These are phyloP conservation scores for Malassezia nana DNA, from an alignment of 1,284 basidiomycete genomes.

Conservation along the genomic window DNA sequence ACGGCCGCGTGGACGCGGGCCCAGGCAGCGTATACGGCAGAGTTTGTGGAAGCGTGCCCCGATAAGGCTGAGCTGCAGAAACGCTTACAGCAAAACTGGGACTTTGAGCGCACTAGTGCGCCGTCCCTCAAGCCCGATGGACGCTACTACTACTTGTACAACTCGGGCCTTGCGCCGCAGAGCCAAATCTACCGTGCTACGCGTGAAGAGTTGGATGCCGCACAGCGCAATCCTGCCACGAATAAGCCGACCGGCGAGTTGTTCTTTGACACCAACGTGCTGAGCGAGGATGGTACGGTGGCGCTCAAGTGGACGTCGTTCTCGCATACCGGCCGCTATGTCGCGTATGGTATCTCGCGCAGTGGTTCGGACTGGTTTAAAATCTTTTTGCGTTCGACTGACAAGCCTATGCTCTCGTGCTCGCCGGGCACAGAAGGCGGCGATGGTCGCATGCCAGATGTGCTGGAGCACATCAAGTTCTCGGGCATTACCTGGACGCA, in stretches of 20 bases:
- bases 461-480: slow-evolving; percentile 41
- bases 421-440: slow-evolving; percentile 27
- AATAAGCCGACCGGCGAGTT: slow-evolving; percentile 32
- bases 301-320: slow-evolving; percentile 35
- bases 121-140: slow-evolving; percentile 39
- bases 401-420: slow-evolving; percentile 29
- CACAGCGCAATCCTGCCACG: slow-evolving; percentile 19
- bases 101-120: slow-evolving; percentile 39
- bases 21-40: slow-evolving; percentile 34
- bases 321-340: slow-evolving; percentile 36
- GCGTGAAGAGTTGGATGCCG: slow-evolving; percentile 24
- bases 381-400: slow-evolving; percentile 37
- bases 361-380: slow-evolving; percentile 43
- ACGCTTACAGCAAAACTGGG: slow-evolving; percentile 35
- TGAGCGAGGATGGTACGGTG: slow-evolving; percentile 40
- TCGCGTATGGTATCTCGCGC: slow-evolving; percentile 42
- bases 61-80: slow-evolving; percentile 34
- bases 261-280: slow-evolving; percentile 43
- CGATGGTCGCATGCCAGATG: slow-evolving; percentile 32
- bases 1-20: slow-evolving; percentile 39
- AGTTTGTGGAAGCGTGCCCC: slow-evolving; percentile 29
- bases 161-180: slow-evolving; percentile 42
- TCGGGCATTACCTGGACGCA: slow-evolving; percentile 33
- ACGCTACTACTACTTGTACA: slow-evolving; percentile 43
- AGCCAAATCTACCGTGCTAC: slow-evolving; percentile 33